Evolutionary conservation across 192 early-diverging fungal genomes (phyloP), one percentile per base, ranked within the genome.

Genomic region (Mortierella alpina): DNA sequence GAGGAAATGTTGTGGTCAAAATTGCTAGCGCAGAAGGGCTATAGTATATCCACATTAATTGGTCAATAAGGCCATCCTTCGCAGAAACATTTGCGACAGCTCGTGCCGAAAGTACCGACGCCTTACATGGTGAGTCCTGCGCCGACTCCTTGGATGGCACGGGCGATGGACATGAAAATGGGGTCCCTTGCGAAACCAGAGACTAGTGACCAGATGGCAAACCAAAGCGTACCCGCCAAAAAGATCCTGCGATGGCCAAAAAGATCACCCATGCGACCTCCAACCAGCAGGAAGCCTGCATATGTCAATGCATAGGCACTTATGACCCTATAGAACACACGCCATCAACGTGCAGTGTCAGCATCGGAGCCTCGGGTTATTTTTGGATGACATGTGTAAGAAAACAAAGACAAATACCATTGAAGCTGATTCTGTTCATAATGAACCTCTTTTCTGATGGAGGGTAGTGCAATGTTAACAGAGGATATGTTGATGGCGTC

Each of bases 241-340:
- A 78, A 84, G 10, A 84, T 60, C 3, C 72, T 49, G 14, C 68
- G 56, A 44, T 84, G 77, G 22, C 83, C 83, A 72, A 80, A 84
- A 1, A 84, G 59, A 66, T 84, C 83, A 7, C 83, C 82, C 56
- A 84, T 66, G 7, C 72, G 62, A 10, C 83, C 83, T 31, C 75
- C 83, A n/a, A 79, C 65, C 11, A 84, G 63, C 4, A 84, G 68
- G 65, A 84, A 84, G 6, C 68, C 83, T 5, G 72, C 52, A n/a
- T 80, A 84, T 20, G 83, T 69, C 5, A 83, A 60, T 0, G 84
- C 84, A 57, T 80, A 80, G 49, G 72, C 63, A 49, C 78, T 74
- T 13, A 72, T 58, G 7, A 76, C 45, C 73, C 69, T 71, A 45
- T 51, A 60, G 39, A 31, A 31, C 31, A 31, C 31, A 22, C 10